Evolutionary conservation across 495 filamentous ascomycete genomes (phyloP).

Genomic region (Evansstolkia leycettana): DNA sequence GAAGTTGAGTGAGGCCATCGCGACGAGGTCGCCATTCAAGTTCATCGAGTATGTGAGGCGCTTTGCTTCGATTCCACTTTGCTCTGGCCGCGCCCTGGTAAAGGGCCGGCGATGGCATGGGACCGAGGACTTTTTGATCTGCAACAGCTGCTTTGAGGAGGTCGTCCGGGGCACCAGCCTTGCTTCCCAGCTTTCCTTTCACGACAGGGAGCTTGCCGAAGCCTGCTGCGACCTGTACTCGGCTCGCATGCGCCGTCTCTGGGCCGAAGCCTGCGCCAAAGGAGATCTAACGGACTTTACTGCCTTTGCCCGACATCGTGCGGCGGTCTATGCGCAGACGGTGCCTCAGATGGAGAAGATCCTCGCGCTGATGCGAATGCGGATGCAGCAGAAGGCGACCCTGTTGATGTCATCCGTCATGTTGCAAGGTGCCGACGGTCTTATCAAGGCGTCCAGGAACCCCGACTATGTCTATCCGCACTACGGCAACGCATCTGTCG

Average conservation of each 20-base stretch:
- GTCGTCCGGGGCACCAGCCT: constrained; percentile 17
- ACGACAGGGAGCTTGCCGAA: constrained; percentile 10
- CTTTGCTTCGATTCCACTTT: constrained; percentile 16
- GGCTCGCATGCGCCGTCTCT: constrained; percentile 24
- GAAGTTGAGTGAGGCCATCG: constrained; percentile 12
- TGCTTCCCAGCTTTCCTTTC: constrained; percentile 8
- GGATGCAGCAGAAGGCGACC: constrained; percentile 3
- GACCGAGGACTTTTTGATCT: constrained; percentile 23
- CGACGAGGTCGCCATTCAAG: constrained; percentile 7
- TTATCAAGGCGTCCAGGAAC: constrained; percentile 1
- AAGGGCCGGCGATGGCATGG: constrained; percentile 22
- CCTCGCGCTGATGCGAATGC: constrained; percentile 8
- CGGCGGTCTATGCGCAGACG: constrained; percentile 9
- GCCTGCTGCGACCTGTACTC: constrained; percentile 25
- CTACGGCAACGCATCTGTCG: constrained; percentile 3
- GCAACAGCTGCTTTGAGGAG: constrained; percentile 24
- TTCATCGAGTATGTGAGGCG: constrained; percentile 7
- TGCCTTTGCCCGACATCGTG: constrained; percentile 6
- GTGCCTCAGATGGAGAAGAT: constrained; percentile 13
- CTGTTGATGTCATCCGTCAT: constrained; percentile 3
- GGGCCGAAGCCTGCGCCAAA: constrained; percentile 11
- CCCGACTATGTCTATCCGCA: not conserved
- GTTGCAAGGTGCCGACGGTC: constrained; percentile 2
- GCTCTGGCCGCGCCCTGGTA: constrained; percentile 14
- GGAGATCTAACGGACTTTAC: constrained; percentile 6